These are phyloP conservation scores for Chimonanthus praecox DNA, from an alignment of 164 flowering plant genomes.

Conservation along the genomic window DNA sequence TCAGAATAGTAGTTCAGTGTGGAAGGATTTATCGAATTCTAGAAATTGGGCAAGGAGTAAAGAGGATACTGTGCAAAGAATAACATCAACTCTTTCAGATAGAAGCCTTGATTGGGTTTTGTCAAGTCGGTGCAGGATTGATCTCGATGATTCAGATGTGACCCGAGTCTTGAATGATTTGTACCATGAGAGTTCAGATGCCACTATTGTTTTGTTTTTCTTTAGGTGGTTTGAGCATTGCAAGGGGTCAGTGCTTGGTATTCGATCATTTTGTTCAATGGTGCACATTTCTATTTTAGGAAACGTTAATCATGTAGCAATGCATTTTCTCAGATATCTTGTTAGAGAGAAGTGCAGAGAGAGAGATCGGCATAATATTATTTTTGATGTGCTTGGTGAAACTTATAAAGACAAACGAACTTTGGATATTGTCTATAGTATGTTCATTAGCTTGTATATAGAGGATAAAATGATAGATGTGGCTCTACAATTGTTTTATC, in stretches of 20 bases:
- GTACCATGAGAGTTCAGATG: conserved; percentile 31
- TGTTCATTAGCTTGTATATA: conserved; percentile 36
- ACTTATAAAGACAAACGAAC: conserved; percentile 19
- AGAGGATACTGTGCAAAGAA: conserved; percentile 12
- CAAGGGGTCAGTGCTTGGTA: conserved; percentile 16
- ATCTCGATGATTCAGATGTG: conserved; percentile 20
- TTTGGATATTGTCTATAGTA: conserved; percentile 30
- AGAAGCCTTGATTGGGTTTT: conserved; percentile 25
- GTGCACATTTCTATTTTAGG: conserved; percentile 36
- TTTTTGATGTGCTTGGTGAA: conserved; percentile 22
- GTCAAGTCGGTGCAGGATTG: conserved; percentile 10
- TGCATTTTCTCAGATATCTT: conserved; percentile 26
- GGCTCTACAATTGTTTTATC: conserved; percentile 26
- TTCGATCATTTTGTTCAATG: conserved; percentile 34
- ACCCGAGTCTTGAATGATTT: conserved; percentile 28
- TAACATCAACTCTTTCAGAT: conserved; percentile 19
- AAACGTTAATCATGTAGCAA: conserved; percentile 37
- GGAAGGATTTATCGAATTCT: neutral
- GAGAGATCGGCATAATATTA: conserved; percentile 10
- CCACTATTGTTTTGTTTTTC: conserved; percentile 33
- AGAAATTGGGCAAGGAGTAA: conserved; percentile 1
- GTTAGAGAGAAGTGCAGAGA: conserved; percentile 14
- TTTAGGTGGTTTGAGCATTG: conserved; percentile 35
- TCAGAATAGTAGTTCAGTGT: neutral
- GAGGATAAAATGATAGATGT: conserved; percentile 24